phyloP scores from a whole-genome alignment of 192 early-diverging fungal genomes.

The Backusella psychrophila region DNA sequence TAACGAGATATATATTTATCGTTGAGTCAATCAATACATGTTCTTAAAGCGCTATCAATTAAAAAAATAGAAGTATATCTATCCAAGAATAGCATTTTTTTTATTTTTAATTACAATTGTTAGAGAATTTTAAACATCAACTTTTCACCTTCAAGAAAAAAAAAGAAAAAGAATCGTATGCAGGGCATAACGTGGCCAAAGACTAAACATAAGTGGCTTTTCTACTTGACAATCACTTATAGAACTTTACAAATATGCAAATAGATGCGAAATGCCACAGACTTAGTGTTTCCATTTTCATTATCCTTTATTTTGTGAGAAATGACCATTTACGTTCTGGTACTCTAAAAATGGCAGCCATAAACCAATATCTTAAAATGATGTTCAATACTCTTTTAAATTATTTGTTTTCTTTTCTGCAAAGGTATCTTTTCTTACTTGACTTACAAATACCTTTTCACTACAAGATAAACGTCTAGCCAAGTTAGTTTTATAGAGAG shows the following conservation, averaged over 20 bases:
- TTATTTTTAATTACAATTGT: neutral
- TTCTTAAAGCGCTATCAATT: neutral
- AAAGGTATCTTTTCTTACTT: neutral
- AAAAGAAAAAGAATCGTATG: neutral
- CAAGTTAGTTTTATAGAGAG: neutral
- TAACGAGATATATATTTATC: neutral
- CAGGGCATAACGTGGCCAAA: neutral
- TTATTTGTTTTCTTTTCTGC: neutral
- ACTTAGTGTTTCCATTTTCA: neutral
- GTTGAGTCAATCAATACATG: neutral
- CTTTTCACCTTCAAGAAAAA: neutral
- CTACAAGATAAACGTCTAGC: neutral
- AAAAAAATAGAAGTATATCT: neutral
- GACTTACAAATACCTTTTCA: neutral
- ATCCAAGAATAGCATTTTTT: neutral
- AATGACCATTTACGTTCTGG: neutral
- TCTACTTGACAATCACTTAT: neutral
- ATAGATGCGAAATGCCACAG: neutral
- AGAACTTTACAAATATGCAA: neutral
- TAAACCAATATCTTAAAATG: neutral
- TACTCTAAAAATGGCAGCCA: neutral
- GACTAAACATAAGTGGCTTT: neutral
- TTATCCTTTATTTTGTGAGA: neutral
- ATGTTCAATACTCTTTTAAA: neutral
- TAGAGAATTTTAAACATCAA: neutral